phyloP scores from a whole-genome alignment of 2,329 filamentous ascomycete species.

The Aureobasidium namibiae region DNA sequence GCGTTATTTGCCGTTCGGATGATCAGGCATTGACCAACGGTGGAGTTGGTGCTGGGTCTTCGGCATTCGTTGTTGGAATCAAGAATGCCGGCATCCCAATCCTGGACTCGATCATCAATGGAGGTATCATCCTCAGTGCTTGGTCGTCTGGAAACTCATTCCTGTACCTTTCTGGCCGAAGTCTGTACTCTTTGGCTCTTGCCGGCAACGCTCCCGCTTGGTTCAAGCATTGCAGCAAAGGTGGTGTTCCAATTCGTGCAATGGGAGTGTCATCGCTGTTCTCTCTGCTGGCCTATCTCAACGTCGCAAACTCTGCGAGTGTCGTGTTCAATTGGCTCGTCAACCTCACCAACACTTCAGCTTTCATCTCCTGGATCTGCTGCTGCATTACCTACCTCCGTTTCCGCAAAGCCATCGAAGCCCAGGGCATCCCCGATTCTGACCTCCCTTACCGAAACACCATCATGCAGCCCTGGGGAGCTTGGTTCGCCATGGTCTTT shows the following conservation, averaged over 20 bases:
- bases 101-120: conserved; percentile 60
- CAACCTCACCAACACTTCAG: conserved; percentile 55
- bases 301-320: conserved; percentile 34
- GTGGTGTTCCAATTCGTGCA: conserved; percentile 48
- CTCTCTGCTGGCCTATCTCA: conserved; percentile 41
- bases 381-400: conserved; percentile 50
- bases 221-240: conserved; percentile 52
- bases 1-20: conserved; percentile 50
- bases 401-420: conserved; percentile 51
- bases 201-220: conserved; percentile 55
- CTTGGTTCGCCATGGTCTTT: conserved; percentile 51
- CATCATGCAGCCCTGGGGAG: conserved; percentile 54
- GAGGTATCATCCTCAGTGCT: conserved; percentile 57
- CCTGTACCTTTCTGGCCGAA: conserved; percentile 43
- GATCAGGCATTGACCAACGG: conserved; percentile 44
- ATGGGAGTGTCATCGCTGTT: conserved; percentile 37
- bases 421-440: conserved; percentile 42
- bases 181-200: conserved; percentile 46
- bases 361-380: conserved; percentile 47
- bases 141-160: conserved; percentile 47
- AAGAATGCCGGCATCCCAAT: conserved; percentile 43
- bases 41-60: conserved; percentile 45
- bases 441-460: conserved; percentile 47
- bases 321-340: conserved; percentile 60
- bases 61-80: conserved; percentile 43